phyloP scores from a whole-genome alignment of 1,139 yeast species.

The Blastobotrys capitulatus region DNA sequence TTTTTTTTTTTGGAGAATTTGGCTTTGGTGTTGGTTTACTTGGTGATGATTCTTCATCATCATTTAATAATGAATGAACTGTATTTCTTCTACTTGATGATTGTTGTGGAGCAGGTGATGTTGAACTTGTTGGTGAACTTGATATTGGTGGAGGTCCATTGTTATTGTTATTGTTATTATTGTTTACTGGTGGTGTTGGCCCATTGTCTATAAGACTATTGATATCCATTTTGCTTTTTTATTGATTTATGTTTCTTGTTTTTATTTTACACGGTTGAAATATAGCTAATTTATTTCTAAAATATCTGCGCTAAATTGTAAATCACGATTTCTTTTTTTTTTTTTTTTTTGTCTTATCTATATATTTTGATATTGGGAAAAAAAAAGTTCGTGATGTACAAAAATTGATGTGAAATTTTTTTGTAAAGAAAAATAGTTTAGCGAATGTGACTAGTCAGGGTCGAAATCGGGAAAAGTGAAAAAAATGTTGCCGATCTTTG shows the following conservation, averaged over 20 bases:
- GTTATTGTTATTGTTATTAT: background rate
- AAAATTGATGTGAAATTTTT: too few relatives aligned
- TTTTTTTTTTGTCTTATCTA: too few relatives aligned
- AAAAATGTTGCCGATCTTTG: too few relatives aligned
- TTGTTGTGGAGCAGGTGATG: conserved; percentile 3
- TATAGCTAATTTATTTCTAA: conserved; percentile 26
- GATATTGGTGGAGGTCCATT: background rate
- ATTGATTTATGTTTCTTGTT: too few relatives aligned
- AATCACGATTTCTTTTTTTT: too few relatives aligned
- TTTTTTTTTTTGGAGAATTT: conserved; percentile 8
- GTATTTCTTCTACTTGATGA: conserved; percentile 23
- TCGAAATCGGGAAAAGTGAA: too few relatives aligned
- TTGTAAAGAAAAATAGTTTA: too few relatives aligned
- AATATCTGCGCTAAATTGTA: too few relatives aligned
- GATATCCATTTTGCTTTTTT: conserved; percentile 3
- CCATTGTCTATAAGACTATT: conserved; percentile 7
- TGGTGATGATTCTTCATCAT: conserved; percentile 19
- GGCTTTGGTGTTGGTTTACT: background rate
- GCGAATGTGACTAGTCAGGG: too few relatives aligned
- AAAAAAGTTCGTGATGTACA: too few relatives aligned
- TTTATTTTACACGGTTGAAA: conserved; percentile 22
- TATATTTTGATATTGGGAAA: too few relatives aligned
- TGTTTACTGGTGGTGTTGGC: background rate
- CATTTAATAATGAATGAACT: conserved; percentile 27
- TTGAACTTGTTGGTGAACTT: conserved; percentile 2